A percentile compares a stretch with the other conserved stretches of the same genome.
These are phyloP conservation scores for Chenopodium quinoa DNA, from an alignment of 148 eudicot genomes.

Conservation along the genomic window DNA sequence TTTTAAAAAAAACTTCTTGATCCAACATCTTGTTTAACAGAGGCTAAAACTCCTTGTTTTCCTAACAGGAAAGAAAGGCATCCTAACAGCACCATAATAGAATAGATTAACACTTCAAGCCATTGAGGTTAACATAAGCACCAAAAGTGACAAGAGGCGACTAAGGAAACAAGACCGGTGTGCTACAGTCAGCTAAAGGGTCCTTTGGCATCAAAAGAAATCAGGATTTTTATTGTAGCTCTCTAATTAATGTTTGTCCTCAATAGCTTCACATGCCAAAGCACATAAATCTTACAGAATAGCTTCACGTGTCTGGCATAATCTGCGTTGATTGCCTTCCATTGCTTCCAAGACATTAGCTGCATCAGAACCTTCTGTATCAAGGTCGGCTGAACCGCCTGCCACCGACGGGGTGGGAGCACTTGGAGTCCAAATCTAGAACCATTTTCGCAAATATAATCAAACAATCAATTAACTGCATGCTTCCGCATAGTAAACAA, in stretches of 20 bases:
- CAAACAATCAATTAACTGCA: conserved; percentile 3
- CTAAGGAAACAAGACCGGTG: background rate
- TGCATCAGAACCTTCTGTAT: conserved; percentile 58
- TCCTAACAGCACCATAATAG: background rate
- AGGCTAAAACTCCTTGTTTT: background rate
- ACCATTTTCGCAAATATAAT: conserved; percentile 9
- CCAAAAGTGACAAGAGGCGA: background rate
- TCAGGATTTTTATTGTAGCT: background rate
- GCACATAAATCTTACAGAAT: conserved; percentile 51
- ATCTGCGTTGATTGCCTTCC: conserved; percentile 78
- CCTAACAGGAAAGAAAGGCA: background rate
- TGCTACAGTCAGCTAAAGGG: background rate
- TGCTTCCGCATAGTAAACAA: background rate
- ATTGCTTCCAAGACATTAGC: conserved; percentile 64
- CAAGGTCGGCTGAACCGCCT: conserved; percentile 48
- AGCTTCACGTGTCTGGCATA: conserved; percentile 69
- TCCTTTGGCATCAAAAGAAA: background rate
- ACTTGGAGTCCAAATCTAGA: conserved; percentile 88
- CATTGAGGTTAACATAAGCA: background rate
- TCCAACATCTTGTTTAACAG: background rate
- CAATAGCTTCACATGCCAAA: background rate
- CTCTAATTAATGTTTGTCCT: background rate
- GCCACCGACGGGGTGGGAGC: conserved; percentile 73
- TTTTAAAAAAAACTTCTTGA: background rate
- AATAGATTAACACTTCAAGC: background rate